A percentile compares a stretch with the other conserved stretches of the same genome.
phyloP scores from a whole-genome alignment of 1,284 basidiomycete genomes.

The Psilocybe mexicana region DNA sequence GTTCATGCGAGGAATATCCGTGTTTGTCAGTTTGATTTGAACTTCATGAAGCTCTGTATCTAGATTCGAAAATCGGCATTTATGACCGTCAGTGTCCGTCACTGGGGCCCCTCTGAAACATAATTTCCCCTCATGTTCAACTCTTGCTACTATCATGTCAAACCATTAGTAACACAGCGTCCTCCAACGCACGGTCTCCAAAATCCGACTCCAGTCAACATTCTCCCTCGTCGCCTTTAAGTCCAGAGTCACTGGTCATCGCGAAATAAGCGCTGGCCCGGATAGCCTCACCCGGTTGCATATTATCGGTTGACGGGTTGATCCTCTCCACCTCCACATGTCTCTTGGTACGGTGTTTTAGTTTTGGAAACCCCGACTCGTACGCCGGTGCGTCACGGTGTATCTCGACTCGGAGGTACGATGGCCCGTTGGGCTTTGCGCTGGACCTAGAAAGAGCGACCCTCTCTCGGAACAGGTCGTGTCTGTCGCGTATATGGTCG shows the following conservation, averaged over 20 bases:
- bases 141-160: too few species aligned
- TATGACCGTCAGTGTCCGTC: too few species aligned
- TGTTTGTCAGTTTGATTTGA: too few species aligned
- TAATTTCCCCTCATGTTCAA: too few species aligned
- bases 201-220: too few species aligned
- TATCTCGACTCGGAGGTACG: neutral
- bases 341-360: neutral
- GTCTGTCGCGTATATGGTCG: neutral
- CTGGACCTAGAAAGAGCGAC: neutral
- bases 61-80: too few species aligned
- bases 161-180: too few species aligned
- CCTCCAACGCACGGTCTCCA: too few species aligned
- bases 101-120: too few species aligned
- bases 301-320: neutral
- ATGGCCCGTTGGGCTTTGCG: neutral
- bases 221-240: too few species aligned
- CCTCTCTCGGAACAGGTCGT: neutral
- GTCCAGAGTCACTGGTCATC: neutral
- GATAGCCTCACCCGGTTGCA: neutral
- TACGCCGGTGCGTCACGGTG: neutral
- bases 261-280: neutral
- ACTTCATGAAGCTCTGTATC: too few species aligned
- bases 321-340: neutral
- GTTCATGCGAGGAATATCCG: too few species aligned
- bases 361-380: neutral